phyloP scores from a whole-genome alignment of 2,329 filamentous ascomycete genomes.

The Epichloe coenophiala region DNA sequence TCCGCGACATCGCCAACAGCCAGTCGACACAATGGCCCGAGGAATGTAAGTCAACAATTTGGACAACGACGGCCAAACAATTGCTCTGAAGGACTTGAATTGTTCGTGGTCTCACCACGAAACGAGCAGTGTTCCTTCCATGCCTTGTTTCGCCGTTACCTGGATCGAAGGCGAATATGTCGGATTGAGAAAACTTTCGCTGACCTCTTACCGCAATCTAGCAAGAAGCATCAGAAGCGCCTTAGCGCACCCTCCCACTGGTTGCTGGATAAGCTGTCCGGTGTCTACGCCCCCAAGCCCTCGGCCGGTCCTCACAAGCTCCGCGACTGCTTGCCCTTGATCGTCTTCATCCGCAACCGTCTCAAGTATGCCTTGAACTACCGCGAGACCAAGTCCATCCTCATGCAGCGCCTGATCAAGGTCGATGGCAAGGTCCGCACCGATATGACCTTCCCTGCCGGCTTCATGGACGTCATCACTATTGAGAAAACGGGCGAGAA shows the following conservation, averaged over 20 bases:
- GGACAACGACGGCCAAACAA: neutral
- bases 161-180: too few species aligned
- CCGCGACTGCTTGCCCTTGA: constrained; percentile 95
- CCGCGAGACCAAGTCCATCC: constrained; percentile 92
- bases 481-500: constrained; percentile 99
- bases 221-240: constrained; percentile 99
- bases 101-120: neutral
- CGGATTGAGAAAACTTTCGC: neutral
- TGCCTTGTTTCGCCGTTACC: too few species aligned
- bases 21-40: constrained; percentile 46
- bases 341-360: constrained; percentile 94
- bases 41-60: constrained; percentile 39
- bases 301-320: constrained; percentile 94
- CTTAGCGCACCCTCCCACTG: constrained; percentile 98
- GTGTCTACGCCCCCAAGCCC: constrained; percentile 60
- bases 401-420: constrained; percentile 99
- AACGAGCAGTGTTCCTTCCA: too few species aligned
- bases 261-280: constrained; percentile 99
- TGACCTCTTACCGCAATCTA: constrained; percentile 22
- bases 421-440: constrained; percentile 99
- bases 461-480: constrained; percentile 98
- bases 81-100: neutral
- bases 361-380: constrained; percentile 99
- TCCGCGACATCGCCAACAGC: constrained; percentile 23
- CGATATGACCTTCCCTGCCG: constrained; percentile 91